These are phyloP conservation scores for Cercospora sesami DNA, from an alignment of 2,329 filamentous ascomycete genomes.

Conservation along the genomic window DNA sequence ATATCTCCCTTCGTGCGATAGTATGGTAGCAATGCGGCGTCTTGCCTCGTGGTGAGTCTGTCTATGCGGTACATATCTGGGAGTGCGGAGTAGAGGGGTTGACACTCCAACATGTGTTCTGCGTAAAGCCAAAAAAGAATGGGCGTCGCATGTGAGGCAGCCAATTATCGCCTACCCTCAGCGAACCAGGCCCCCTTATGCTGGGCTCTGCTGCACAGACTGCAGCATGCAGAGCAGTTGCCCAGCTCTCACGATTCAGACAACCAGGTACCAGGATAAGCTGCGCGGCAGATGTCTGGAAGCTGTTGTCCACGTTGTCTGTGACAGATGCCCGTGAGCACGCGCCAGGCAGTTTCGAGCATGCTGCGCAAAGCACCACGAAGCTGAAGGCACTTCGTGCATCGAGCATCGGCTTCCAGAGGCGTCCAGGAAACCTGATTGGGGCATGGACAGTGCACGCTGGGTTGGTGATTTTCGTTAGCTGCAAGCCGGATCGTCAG, in stretches of 20 bases:
- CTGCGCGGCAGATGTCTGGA: neutral
- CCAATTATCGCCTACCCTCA: neutral
- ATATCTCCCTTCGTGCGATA: neutral
- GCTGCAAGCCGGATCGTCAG: neutral
- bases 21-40: neutral
- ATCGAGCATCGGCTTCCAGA: neutral
- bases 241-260: neutral
- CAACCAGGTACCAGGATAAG: neutral
- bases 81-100: neutral
- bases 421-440: neutral
- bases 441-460: conserved; percentile 2
- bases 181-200: neutral
- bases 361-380: neutral
- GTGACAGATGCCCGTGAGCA: neutral
- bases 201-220: neutral
- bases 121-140: neutral
- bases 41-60: neutral
- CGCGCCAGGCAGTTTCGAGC: neutral
- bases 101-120: neutral
- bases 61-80: neutral
- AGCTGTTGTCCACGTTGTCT: neutral
- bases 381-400: neutral
- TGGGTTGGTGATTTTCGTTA: neutral
- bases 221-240: neutral
- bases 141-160: neutral